A percentile compares a stretch with the other conserved stretches of the same genome.
Evolutionary conservation across 2,329 filamentous ascomycete species (phyloP).

Genomic region (Gliomastix tumulicola): DNA sequence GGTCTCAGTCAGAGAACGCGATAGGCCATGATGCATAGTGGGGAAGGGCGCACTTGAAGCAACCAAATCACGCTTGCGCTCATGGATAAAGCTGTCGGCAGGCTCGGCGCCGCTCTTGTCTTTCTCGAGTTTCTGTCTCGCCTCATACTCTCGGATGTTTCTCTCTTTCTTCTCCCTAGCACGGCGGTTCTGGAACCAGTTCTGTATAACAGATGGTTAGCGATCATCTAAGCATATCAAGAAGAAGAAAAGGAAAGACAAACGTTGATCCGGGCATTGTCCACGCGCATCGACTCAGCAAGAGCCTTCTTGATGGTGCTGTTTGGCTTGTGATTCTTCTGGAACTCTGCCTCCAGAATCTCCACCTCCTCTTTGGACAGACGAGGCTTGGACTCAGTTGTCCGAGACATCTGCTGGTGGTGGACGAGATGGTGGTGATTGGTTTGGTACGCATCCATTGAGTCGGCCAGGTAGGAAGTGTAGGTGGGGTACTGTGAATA

Average conservation of each 20-base stretch:
- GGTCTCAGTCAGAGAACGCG: neutral
- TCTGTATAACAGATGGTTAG: slow-evolving; percentile 30
- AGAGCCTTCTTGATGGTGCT: slow-evolving; percentile 54
- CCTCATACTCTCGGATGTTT: slow-evolving; percentile 37
- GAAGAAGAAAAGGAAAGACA: too few relatives aligned
- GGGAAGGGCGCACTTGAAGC: slow-evolving; percentile 33
- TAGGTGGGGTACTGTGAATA: slow-evolving; percentile 24
- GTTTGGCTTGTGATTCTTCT: slow-evolving; percentile 58
- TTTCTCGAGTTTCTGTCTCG: slow-evolving; percentile 27
- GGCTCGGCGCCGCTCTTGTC: slow-evolving; percentile 16
- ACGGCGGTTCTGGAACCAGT: slow-evolving; percentile 63
- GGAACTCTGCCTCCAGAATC: slow-evolving; percentile 52
- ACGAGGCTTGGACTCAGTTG: slow-evolving; percentile 42
- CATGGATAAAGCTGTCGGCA: slow-evolving; percentile 16
- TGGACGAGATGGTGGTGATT: slow-evolving; percentile 26
- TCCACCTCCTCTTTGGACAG: slow-evolving; percentile 54
- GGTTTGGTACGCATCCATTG: slow-evolving; percentile 27
- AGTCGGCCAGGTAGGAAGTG: slow-evolving; percentile 26
- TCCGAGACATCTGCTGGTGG: slow-evolving; percentile 29
- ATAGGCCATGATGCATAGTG: neutral
- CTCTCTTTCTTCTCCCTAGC: slow-evolving; percentile 60
- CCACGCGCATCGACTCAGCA: slow-evolving; percentile 55
- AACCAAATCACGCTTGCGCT: slow-evolving; percentile 25
- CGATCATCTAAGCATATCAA: neutral
- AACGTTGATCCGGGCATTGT: slow-evolving; percentile 58